Conservation (phyloP, 352 stramenopile species). For the Globisporangium canariense region DNA sequence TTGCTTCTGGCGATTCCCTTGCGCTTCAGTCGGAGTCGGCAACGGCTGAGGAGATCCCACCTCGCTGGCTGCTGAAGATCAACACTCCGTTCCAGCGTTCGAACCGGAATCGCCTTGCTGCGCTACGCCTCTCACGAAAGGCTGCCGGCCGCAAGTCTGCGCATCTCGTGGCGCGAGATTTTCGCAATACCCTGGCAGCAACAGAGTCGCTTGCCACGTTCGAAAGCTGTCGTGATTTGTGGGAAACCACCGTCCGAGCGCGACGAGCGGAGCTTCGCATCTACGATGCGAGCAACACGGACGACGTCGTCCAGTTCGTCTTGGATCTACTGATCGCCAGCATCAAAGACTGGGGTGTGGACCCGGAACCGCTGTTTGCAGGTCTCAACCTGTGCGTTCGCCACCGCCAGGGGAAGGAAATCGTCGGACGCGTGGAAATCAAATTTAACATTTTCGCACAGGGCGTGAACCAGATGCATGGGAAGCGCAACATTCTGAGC, state of each 20-base stretch:
- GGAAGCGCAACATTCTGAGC: constrained; percentile 41
- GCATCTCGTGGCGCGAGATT: constrained; percentile 49
- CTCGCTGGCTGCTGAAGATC: constrained; percentile 66
- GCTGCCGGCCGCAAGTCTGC: constrained; percentile 32
- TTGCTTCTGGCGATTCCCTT: neutral
- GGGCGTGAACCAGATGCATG: constrained; percentile 53
- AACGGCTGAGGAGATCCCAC: constrained; percentile 22
- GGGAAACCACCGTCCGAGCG: constrained; percentile 34
- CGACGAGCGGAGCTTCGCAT: constrained; percentile 22
- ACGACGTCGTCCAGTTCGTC: constrained; percentile 46
- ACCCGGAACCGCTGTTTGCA: constrained; percentile 60
- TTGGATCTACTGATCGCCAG: constrained; percentile 50
- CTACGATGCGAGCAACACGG: constrained; percentile 29
- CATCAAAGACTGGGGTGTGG: constrained; percentile 73
- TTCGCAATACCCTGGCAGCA: constrained; percentile 27
- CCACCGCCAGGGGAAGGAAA: constrained; percentile 41
- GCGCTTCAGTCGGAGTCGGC: too few relatives aligned
- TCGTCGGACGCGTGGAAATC: constrained; percentile 34
- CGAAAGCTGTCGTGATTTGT: constrained; percentile 43
- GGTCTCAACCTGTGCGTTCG: constrained; percentile 60
- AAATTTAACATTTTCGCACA: constrained; percentile 54
- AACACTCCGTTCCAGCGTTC: constrained; percentile 45
- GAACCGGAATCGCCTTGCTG: constrained; percentile 47
- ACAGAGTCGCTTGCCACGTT: constrained; percentile 32
- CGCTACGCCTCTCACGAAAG: constrained; percentile 34